Evolutionary conservation across 768 basidiomycete genomes (phyloP).

Genomic region (Kwoniella pini): DNA sequence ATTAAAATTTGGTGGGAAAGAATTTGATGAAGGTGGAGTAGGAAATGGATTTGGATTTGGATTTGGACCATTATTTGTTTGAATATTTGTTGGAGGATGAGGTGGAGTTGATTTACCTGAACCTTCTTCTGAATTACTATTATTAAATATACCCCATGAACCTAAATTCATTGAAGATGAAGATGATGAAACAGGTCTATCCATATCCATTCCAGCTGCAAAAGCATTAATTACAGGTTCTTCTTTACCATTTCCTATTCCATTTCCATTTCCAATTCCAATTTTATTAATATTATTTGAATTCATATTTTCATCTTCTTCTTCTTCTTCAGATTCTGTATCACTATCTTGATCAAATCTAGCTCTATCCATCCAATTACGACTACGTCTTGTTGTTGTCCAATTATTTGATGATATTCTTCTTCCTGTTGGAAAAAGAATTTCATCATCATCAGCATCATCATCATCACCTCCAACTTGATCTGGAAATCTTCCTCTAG

Average conservation of each 20-base stretch:
- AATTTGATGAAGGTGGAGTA: constrained; percentile 28
- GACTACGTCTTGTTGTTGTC: constrained; percentile 14
- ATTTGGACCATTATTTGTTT: neutral
- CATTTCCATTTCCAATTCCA: neutral
- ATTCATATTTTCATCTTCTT: constrained; percentile 1
- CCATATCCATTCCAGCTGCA: constrained; percentile 51
- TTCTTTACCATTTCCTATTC: constrained; percentile 8
- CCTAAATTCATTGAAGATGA: constrained; percentile 13
- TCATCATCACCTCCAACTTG: constrained; percentile 47
- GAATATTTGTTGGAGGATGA: neutral
- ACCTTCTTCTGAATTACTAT: constrained; percentile 2
- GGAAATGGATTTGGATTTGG: constrained; percentile 11
- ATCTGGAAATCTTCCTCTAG: constrained; percentile 46
- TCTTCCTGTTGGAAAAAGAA: neutral
- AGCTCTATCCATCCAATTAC: constrained; percentile 29
- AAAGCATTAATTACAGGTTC: constrained; percentile 48
- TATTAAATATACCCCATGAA: neutral
- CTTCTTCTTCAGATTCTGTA: constrained; percentile 42
- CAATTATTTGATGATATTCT: constrained; percentile 18
- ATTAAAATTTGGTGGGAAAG: constrained; percentile 5
- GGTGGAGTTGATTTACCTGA: constrained; percentile 37
- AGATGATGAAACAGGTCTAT: constrained; percentile 32
- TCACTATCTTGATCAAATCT: constrained; percentile 27
- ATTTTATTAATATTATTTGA: constrained; percentile 1
- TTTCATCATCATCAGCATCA: constrained; percentile 43